A percentile compares a stretch with the other conserved stretches of the same genome.
Conservation (phyloP, 31 red algal species). For the Porphyra umbilicalis region DNA sequence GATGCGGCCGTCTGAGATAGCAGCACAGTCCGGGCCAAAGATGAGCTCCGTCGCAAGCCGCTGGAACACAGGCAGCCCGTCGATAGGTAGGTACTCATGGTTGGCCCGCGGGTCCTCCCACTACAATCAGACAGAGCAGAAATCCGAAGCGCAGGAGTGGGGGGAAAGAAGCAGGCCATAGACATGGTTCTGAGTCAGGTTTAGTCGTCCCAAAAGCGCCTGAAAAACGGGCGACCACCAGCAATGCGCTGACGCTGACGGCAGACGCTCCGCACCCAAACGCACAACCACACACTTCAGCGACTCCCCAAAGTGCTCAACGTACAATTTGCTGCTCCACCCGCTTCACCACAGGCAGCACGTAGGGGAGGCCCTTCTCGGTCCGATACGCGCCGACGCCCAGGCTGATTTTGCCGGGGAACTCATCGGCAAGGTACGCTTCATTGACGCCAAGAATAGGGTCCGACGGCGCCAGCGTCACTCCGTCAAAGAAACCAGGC, state of each 20-base stretch:
- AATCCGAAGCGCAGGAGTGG: not conserved
- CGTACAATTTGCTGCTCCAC: constrained; percentile 24
- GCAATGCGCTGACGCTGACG: too few species aligned
- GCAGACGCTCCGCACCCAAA: too few species aligned
- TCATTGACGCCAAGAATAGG: constrained; percentile 71
- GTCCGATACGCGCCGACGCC: constrained; percentile 90
- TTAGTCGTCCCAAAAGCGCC: too few species aligned
- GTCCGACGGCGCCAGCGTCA: constrained; percentile 64
- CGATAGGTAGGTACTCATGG: constrained; percentile 88
- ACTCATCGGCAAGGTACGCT: constrained; percentile 44
- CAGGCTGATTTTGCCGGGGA: constrained; percentile 66
- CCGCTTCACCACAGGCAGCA: constrained; percentile 50
- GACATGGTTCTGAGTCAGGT: too few species aligned
- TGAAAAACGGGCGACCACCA: too few species aligned
- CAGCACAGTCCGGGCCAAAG: constrained; percentile 34
- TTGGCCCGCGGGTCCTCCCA: constrained; percentile 15
- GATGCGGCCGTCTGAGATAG: constrained; percentile 44
- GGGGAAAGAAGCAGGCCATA: not conserved
- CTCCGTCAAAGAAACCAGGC: not conserved
- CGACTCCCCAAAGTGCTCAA: too few species aligned
- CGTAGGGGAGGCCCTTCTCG: constrained; percentile 51
- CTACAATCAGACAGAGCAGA: too few species aligned
- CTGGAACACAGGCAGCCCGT: constrained; percentile 50
- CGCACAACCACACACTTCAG: too few species aligned
- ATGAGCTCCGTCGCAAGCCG: constrained; percentile 53